Conservation (phyloP, 495 filamentous ascomycete species). For the Thermochaetoides thermophila region DNA sequence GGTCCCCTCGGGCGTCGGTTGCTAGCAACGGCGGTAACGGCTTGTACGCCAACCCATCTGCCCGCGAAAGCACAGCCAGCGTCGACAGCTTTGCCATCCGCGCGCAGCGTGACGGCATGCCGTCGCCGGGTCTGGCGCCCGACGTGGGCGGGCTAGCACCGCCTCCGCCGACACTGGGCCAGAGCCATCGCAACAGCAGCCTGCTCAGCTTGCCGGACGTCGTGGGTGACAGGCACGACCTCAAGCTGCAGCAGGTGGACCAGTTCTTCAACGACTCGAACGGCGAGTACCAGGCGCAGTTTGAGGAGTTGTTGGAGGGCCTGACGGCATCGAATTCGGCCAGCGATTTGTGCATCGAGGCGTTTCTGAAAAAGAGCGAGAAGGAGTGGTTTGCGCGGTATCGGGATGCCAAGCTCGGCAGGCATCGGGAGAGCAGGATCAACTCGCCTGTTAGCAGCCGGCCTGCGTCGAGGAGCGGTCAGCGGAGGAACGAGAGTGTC, state of each 20-base stretch:
- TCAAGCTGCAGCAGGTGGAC: conserved; percentile 47
- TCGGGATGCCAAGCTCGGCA: conserved; percentile 42
- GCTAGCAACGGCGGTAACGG: conserved; percentile 13
- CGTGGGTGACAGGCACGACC: conserved; percentile 46
- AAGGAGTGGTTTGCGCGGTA: conserved; percentile 49
- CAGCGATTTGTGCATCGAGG: conserved; percentile 44
- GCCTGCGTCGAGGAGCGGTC: conserved; percentile 11
- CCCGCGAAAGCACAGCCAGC: conserved; percentile 19
- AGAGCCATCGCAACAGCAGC: conserved; percentile 19
- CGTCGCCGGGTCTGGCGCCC: conserved; percentile 17
- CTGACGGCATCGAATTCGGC: conserved; percentile 41
- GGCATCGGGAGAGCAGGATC: conserved; percentile 9
- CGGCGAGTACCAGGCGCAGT: conserved; percentile 40
- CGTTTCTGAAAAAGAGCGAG: conserved; percentile 46
- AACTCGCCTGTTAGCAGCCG: conserved; percentile 10
- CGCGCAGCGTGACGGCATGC: conserved; percentile 25
- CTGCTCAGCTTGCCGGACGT: conserved; percentile 39
- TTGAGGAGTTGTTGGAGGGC: conserved; percentile 38
- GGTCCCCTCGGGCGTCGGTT: conserved; percentile 14
- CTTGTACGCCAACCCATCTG: conserved; percentile 13
- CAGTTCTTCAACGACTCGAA: conserved; percentile 54
- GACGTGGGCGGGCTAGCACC: conserved; percentile 7
- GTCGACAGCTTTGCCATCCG: conserved; percentile 25
- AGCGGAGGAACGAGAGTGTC: conserved; percentile 14
- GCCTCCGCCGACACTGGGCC: conserved; percentile 16